These are phyloP conservation scores for Closterium sp. DNA, from an alignment of 139 green algal species.

Conservation along the genomic window DNA sequence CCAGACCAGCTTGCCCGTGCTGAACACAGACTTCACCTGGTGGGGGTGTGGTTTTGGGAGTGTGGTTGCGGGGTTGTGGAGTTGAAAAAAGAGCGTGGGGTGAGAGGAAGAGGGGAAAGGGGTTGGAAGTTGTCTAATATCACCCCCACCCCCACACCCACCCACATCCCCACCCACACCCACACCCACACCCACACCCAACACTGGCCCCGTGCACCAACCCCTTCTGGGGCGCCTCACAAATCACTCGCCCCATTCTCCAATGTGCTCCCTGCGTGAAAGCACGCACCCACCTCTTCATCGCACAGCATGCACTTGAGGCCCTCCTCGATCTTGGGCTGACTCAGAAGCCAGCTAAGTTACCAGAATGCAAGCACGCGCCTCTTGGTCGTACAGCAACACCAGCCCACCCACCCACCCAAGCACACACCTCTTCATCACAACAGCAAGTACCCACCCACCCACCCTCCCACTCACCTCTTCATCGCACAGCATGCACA, in stretches of 20 bases:
- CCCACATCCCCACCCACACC: background rate
- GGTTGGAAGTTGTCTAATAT: background rate
- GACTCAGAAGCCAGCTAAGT: background rate
- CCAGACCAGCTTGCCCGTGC: slow-evolving; percentile 67
- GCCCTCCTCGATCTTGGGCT: slow-evolving; percentile 29
- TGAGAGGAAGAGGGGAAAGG: too few species aligned
- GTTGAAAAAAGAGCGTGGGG: too few species aligned
- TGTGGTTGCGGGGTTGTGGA: too few species aligned
- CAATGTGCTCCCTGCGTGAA: background rate
- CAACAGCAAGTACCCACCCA: background rate
- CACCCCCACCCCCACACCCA: background rate
- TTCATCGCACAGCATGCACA: slow-evolving; percentile 43
- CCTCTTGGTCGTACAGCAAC: too few species aligned
- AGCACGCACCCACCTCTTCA: slow-evolving; percentile 9
- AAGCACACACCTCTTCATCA: background rate
- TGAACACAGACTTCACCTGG: slow-evolving; percentile 59
- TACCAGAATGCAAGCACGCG: too few species aligned
- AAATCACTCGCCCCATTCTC: background rate
- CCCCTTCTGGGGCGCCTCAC: background rate
- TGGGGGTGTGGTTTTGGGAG: background rate
- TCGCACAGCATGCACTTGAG: slow-evolving; percentile 5
- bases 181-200: background rate
- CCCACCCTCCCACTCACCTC: background rate
- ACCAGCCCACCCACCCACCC: too few species aligned
- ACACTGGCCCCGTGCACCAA: background rate